A percentile compares a stretch with the other conserved stretches of the same genome.
Conservation (phyloP, 352 stramenopile genomes). For the Bremia lactucae region DNA sequence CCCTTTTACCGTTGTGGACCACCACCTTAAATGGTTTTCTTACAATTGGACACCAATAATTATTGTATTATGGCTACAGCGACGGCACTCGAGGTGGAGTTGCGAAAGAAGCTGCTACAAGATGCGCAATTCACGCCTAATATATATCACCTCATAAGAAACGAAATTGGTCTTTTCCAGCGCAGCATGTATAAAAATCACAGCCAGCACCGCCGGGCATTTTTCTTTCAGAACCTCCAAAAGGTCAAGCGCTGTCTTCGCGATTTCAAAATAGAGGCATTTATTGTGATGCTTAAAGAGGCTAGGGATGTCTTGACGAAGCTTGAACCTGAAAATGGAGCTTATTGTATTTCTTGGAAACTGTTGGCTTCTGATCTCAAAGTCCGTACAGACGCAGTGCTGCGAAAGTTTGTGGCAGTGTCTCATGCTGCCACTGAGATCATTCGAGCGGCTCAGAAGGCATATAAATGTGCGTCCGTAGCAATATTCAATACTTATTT, state of each 20-base stretch:
- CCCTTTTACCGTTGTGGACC: too few species aligned
- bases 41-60: too few species aligned
- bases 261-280: conserved; percentile 28
- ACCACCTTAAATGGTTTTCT: too few species aligned
- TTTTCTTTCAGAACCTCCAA: conserved; percentile 76
- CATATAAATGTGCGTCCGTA: conserved; percentile 40
- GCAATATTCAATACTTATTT: not conserved
- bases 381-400: conserved; percentile 28
- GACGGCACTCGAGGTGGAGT: conserved; percentile 9
- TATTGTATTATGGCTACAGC: conserved; percentile 1
- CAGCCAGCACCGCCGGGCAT: conserved; percentile 73
- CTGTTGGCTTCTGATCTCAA: conserved; percentile 53
- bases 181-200: conserved; percentile 84
- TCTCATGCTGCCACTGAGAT: conserved; percentile 22
- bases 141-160: conserved; percentile 25
- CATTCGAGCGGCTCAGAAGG: conserved; percentile 57
- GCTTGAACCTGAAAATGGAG: conserved; percentile 30
- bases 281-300: conserved; percentile 30
- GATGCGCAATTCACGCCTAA: conserved; percentile 31
- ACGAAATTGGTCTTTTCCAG: conserved; percentile 62
- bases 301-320: conserved; percentile 31
- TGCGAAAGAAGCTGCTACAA: conserved; percentile 26
- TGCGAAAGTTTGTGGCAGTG: conserved; percentile 34
- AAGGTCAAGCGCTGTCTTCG: conserved; percentile 62
- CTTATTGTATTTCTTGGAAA: conserved; percentile 77